Percentiles rank a stretch among this genome's conserved stretches.
Conservation (phyloP, 305 asterid genomes). For the Plantago lanceolata region DNA sequence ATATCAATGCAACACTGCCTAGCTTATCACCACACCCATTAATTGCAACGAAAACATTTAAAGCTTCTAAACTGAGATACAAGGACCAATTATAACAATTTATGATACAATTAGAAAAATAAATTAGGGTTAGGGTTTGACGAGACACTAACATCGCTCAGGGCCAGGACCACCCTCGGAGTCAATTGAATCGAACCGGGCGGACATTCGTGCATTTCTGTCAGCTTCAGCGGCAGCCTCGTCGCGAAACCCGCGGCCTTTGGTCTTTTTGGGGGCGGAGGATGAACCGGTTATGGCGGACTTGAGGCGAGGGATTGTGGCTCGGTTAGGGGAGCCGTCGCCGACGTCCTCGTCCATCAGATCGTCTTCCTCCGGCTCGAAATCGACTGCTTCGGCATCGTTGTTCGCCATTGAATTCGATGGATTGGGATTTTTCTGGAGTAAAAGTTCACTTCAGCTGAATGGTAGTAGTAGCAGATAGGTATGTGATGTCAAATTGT, state of each 20-base stretch:
- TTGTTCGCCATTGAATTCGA: conserved; percentile 58
- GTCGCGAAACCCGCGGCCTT: conserved; percentile 93
- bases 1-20: too few relatives aligned
- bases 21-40: too few relatives aligned
- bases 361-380: conserved; percentile 96
- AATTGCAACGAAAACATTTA: too few relatives aligned
- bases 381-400: conserved; percentile 81
- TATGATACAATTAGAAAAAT: too few relatives aligned
- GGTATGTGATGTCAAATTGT: too few relatives aligned
- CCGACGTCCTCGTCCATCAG: conserved; percentile 90
- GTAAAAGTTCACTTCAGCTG: too few relatives aligned
- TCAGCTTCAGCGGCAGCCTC: conserved; percentile 81
- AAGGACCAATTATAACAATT: too few relatives aligned
- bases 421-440: too few relatives aligned
- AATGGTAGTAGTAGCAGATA: too few relatives aligned
- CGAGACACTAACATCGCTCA: conserved; percentile 63
- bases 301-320: conserved; percentile 62
- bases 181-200: conserved; percentile 73
- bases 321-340: conserved; percentile 40
- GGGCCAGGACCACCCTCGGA: conserved; percentile 96
- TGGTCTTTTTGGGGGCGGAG: conserved; percentile 72
- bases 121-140: too few relatives aligned
- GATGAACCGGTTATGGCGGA: conserved; percentile 62
- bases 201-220: conserved; percentile 81
- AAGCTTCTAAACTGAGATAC: too few relatives aligned